phyloP scores from a whole-genome alignment of 257 asterid species.

The Thymus quinquecostatus region DNA sequence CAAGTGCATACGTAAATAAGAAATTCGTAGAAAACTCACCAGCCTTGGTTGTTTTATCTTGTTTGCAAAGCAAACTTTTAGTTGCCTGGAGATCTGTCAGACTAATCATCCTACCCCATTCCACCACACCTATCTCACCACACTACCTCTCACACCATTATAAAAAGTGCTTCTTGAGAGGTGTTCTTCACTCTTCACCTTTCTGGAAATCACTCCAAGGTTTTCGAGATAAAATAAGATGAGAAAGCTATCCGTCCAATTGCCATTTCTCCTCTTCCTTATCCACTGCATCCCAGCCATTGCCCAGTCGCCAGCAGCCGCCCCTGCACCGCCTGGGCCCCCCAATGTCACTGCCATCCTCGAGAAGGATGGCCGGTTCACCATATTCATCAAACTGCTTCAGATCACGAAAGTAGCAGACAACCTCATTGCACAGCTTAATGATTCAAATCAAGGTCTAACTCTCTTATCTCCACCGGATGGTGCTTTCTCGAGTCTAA shows the following conservation, averaged over 20 bases:
- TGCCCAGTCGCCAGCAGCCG: constrained; percentile 48
- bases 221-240: constrained; percentile 13
- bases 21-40: constrained; percentile 8
- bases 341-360: constrained; percentile 54
- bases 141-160: constrained; percentile 22
- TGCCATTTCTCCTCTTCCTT: constrained; percentile 19
- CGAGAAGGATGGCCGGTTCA: constrained; percentile 49
- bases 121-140: constrained; percentile 40
- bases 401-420: constrained; percentile 51
- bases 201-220: background rate
- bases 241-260: background rate
- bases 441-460: constrained; percentile 40
- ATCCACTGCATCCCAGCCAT: constrained; percentile 18
- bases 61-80: constrained; percentile 48
- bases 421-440: constrained; percentile 49
- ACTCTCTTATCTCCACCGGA: constrained; percentile 56
- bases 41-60: constrained; percentile 35
- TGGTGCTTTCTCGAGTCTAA: constrained; percentile 47
- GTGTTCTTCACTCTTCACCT: background rate
- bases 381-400: constrained; percentile 50
- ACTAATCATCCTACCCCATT: constrained; percentile 27
- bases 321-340: constrained; percentile 55
- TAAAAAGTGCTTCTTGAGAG: constrained; percentile 3
- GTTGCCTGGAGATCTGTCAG: constrained; percentile 34
- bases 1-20: background rate